Percentiles rank a stretch among this genome's conserved stretches.
Conservation (phyloP, 1,284 basidiomycete species). For the Ustilago cynodontis region DNA sequence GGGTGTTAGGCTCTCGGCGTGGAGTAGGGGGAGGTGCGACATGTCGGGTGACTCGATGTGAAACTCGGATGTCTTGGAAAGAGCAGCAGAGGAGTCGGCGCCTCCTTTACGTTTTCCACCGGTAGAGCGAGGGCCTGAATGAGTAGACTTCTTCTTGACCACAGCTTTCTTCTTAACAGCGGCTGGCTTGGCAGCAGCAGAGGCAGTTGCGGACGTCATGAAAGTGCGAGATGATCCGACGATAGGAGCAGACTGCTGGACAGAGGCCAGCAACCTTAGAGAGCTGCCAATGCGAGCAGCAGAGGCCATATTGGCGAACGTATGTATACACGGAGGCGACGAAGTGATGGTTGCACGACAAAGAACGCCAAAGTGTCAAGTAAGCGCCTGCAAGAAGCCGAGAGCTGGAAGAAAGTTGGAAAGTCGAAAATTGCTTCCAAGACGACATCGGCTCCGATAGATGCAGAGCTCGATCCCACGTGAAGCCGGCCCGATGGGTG, state of each 20-base stretch:
- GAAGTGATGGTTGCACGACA: neutral
- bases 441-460: conserved; percentile 28
- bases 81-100: conserved; percentile 45
- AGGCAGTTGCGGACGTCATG: conserved; percentile 22
- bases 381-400: conserved; percentile 1
- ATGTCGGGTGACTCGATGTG: conserved; percentile 55
- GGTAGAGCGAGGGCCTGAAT: conserved; percentile 52
- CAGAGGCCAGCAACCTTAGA: conserved; percentile 17
- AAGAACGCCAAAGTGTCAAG: neutral
- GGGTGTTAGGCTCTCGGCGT: conserved; percentile 48
- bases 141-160: conserved; percentile 54
- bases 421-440: conserved; percentile 28
- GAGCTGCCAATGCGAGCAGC: conserved; percentile 27
- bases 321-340: neutral
- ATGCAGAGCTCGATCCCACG: conserved; percentile 4
- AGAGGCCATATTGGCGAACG: conserved; percentile 22
- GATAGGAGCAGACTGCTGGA: conserved; percentile 9
- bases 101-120: conserved; percentile 61
- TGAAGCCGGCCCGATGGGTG: neutral
- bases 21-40: conserved; percentile 52
- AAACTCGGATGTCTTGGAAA: conserved; percentile 52
- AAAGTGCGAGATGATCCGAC: conserved; percentile 24
- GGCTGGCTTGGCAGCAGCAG: conserved; percentile 45
- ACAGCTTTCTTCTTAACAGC: conserved; percentile 62
- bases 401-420: conserved; percentile 10